Percentiles rank a stretch among this genome's conserved stretches.
phyloP scores from a whole-genome alignment of 2,329 filamentous ascomycete genomes.

The Claviceps sp. region DNA sequence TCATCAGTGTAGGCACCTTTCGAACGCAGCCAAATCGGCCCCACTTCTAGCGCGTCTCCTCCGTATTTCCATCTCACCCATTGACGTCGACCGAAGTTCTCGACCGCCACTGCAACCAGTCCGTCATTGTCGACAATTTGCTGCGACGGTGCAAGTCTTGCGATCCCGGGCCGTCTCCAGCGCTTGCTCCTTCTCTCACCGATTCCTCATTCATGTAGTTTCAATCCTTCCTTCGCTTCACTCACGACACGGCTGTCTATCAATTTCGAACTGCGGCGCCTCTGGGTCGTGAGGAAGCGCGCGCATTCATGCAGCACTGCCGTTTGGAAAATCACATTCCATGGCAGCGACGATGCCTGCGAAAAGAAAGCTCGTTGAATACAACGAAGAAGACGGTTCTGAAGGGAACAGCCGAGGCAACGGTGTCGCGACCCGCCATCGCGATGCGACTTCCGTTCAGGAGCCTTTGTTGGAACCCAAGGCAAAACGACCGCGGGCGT shows the following conservation, averaged over 20 bases:
- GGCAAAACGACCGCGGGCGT: conserved; percentile 1
- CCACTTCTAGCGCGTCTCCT: no score
- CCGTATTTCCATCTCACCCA: no score
- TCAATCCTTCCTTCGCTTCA: neutral
- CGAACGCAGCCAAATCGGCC: no score
- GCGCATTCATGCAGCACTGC: neutral
- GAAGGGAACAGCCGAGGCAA: neutral
- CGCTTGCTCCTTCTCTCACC: neutral
- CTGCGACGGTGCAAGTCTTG: no score
- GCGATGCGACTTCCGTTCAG: neutral
- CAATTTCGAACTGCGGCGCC: neutral
- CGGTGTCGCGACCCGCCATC: neutral
- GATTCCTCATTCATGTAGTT: neutral
- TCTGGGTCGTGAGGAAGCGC: neutral
- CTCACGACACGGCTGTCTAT: neutral
- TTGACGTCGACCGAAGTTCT: no score
- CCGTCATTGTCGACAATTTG: no score
- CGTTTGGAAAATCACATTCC: neutral
- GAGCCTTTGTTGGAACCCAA: neutral
- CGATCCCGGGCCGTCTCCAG: neutral
- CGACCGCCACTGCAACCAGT: no score
- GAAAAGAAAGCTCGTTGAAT: conserved; percentile 13
- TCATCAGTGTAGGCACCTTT: no score
- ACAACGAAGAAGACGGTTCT: conserved; percentile 2
- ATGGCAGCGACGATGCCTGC: conserved; percentile 10